phyloP scores from a whole-genome alignment of 2,329 filamentous ascomycete species.

The Sclerotinia spermophila region DNA sequence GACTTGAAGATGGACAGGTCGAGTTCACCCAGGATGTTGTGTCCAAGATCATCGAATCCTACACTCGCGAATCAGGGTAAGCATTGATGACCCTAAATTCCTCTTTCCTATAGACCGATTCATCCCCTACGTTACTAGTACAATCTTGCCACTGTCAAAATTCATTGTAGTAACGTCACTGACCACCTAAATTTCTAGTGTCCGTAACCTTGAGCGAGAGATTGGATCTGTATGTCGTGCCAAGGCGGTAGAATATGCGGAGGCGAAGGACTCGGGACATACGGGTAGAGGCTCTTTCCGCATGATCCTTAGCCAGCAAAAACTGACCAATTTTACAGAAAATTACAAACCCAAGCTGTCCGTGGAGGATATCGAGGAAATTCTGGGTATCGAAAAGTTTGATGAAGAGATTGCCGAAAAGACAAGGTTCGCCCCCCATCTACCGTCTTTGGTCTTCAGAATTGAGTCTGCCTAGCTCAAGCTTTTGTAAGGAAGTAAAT shows the following conservation, averaged over 20 bases:
- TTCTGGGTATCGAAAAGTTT: slow-evolving; percentile 88
- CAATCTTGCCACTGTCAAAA: background rate
- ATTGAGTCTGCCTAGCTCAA: slow-evolving; percentile 22
- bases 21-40: slow-evolving; percentile 77
- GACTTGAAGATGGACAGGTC: slow-evolving; percentile 72
- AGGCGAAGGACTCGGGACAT: slow-evolving; percentile 71
- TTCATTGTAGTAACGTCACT: slow-evolving; percentile 9
- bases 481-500: slow-evolving; percentile 11
- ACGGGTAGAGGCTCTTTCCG: slow-evolving; percentile 32
- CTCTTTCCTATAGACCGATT: background rate
- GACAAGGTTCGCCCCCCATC: slow-evolving; percentile 42
- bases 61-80: slow-evolving; percentile 76
- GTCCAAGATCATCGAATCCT: slow-evolving; percentile 92
- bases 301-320: background rate
- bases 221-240: slow-evolving; percentile 90
- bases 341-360: slow-evolving; percentile 72
- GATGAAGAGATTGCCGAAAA: slow-evolving; percentile 95
- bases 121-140: background rate
- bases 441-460: slow-evolving; percentile 5
- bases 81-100: slow-evolving; percentile 5
- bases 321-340: slow-evolving; percentile 38
- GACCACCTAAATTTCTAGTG: slow-evolving; percentile 48
- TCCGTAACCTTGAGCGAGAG: slow-evolving; percentile 93
- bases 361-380: slow-evolving; percentile 79
- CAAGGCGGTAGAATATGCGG: slow-evolving; percentile 92